A percentile compares a stretch with the other conserved stretches of the same genome.
phyloP scores from a whole-genome alignment of 148 eudicot genomes.

The Persicaria maculosa region DNA sequence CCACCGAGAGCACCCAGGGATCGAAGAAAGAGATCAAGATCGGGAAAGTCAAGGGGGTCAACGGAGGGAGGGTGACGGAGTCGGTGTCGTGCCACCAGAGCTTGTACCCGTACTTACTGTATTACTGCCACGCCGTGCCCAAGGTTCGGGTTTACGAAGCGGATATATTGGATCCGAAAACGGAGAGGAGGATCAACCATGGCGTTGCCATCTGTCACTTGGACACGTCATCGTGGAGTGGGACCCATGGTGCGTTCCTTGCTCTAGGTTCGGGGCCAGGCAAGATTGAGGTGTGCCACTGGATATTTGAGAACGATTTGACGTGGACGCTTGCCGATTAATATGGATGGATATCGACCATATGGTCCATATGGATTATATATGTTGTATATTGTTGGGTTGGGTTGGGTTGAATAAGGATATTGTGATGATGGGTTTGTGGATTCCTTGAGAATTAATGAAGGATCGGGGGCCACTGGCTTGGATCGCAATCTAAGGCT shows the following conservation, averaged over 20 bases:
- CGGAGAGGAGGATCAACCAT: conserved; percentile 52
- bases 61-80: conserved; percentile 56
- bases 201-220: conserved; percentile 78
- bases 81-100: conserved; percentile 93
- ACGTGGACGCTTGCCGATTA: too few relatives aligned
- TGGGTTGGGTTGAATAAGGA: too few relatives aligned
- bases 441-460: too few relatives aligned
- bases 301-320: conserved; percentile 70
- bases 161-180: conserved; percentile 31
- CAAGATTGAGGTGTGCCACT: conserved; percentile 78
- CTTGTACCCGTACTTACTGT: conserved; percentile 67
- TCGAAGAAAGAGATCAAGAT: conserved; percentile 45
- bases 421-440: too few relatives aligned
- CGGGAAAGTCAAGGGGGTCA: conserved; percentile 36
- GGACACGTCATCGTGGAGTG: conserved; percentile 72
- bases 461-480: too few relatives aligned
- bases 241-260: conserved; percentile 53
- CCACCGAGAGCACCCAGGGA: conserved; percentile 49
- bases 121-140: conserved; percentile 89
- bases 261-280: conserved; percentile 71
- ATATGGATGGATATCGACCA: too few relatives aligned
- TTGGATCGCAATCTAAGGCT: too few relatives aligned
- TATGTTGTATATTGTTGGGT: too few relatives aligned
- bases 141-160: conserved; percentile 68
- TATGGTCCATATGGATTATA: too few relatives aligned